These are phyloP conservation scores for Starmerella apicola DNA, from an alignment of 805 yeast species.

Conservation along the genomic window DNA sequence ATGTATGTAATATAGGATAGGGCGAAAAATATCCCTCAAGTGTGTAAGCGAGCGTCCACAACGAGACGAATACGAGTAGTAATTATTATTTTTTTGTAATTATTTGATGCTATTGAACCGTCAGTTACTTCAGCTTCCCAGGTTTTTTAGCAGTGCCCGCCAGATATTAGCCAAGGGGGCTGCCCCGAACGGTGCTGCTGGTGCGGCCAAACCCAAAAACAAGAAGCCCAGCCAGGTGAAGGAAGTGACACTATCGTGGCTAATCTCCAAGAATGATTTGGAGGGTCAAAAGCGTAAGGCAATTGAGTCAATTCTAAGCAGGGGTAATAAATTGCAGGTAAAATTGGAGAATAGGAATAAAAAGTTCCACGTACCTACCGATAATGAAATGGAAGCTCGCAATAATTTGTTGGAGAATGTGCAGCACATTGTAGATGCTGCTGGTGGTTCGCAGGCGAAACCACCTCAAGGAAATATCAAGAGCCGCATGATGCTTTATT, in stretches of 20 bases:
- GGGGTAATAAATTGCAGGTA: slow-evolving; percentile 24
- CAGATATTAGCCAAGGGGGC: not conserved
- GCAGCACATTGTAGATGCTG: slow-evolving; percentile 18
- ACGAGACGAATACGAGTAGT: too few species aligned
- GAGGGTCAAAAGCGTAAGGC: slow-evolving; percentile 25
- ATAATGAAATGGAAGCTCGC: slow-evolving; percentile 25
- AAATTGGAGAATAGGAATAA: slow-evolving; percentile 19
- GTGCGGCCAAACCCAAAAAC: not conserved
- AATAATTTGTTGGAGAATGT: slow-evolving; percentile 20
- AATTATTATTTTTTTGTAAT: too few species aligned
- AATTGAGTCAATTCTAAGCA: slow-evolving; percentile 23
- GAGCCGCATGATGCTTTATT: slow-evolving; percentile 18
- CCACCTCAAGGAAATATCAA: slow-evolving; percentile 20
- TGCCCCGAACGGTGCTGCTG: not conserved
- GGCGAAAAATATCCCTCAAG: too few species aligned
- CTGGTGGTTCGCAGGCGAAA: slow-evolving; percentile 19
- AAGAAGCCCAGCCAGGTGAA: slow-evolving; percentile 14
- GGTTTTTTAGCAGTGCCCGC: not conserved
- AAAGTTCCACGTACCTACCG: slow-evolving; percentile 10
- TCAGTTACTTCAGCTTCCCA: too few species aligned
- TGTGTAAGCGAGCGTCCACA: too few species aligned
- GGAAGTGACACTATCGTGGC: slow-evolving; percentile 26
- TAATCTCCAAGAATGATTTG: slow-evolving; percentile 25
- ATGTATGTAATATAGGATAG: too few species aligned
- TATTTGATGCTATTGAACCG: too few species aligned